Conservation (phyloP, 352 stramenopile genomes). For the Pythium diclinum region DNA sequence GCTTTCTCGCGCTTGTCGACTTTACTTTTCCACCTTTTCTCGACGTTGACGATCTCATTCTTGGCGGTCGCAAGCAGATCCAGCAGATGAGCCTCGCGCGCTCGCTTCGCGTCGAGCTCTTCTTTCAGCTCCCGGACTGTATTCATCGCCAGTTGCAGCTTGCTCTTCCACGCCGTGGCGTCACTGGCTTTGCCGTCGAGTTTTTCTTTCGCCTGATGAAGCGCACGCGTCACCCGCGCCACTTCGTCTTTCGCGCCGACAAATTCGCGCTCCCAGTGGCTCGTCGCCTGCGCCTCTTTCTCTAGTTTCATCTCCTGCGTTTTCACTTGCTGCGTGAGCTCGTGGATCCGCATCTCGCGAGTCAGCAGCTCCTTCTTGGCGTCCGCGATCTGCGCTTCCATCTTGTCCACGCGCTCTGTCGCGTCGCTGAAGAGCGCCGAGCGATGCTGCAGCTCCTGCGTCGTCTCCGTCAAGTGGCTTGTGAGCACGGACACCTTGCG, state of each 20-base stretch:
- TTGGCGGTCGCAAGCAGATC: not conserved
- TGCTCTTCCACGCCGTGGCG: slow-evolving; percentile 39
- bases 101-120: slow-evolving; percentile 11
- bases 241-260: slow-evolving; percentile 29
- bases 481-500: slow-evolving; percentile 40
- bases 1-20: slow-evolving; percentile 29
- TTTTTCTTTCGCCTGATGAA: slow-evolving; percentile 17
- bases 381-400: slow-evolving; percentile 40
- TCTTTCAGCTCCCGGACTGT: slow-evolving; percentile 29
- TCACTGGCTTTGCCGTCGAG: slow-evolving; percentile 25
- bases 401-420: slow-evolving; percentile 37
- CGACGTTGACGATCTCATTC: not conserved
- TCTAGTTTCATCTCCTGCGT: slow-evolving; percentile 31
- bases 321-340: slow-evolving; percentile 37
- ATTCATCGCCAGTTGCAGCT: slow-evolving; percentile 34
- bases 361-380: slow-evolving; percentile 52
- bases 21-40: slow-evolving; percentile 39
- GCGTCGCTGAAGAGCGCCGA: slow-evolving; percentile 50
- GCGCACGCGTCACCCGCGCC: slow-evolving; percentile 21
- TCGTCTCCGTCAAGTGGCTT: slow-evolving; percentile 47
- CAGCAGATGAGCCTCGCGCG: slow-evolving; percentile 2
- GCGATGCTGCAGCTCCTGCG: slow-evolving; percentile 50
- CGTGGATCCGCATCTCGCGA: slow-evolving; percentile 59
- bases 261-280: slow-evolving; percentile 56
- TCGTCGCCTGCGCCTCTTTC: slow-evolving; percentile 39